phyloP scores from a whole-genome alignment of 1,139 yeast species.

The Meyerozyma guilliermondii region DNA sequence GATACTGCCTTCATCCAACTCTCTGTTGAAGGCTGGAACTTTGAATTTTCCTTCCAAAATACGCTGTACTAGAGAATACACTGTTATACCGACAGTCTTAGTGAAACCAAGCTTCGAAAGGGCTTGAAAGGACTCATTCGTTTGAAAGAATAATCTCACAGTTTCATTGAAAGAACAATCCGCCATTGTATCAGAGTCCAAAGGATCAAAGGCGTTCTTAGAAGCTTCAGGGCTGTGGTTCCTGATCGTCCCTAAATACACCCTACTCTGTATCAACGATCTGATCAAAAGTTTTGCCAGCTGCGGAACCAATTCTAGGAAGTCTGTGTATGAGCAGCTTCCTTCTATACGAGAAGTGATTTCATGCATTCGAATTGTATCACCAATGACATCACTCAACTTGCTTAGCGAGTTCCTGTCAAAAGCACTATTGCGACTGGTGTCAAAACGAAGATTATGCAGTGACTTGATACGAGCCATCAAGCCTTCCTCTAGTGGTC shows the following conservation, averaged over 20 bases:
- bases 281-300: conserved; percentile 32
- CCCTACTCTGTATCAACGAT: conserved; percentile 32
- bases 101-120: conserved; percentile 26
- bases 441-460: neutral
- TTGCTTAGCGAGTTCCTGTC: neutral
- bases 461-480: neutral
- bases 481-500: neutral
- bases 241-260: conserved; percentile 7
- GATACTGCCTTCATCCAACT: neutral
- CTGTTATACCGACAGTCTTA: conserved; percentile 21
- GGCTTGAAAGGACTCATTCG: conserved; percentile 38
- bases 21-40: neutral
- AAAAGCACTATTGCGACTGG: neutral
- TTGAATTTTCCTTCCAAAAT: neutral
- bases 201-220: conserved; percentile 19
- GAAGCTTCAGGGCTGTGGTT: conserved; percentile 10
- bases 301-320: conserved; percentile 29
- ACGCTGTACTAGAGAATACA: conserved; percentile 16
- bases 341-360: conserved; percentile 46
- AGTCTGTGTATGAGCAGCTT: conserved; percentile 23
- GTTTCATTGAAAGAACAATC: conserved; percentile 36
- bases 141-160: conserved; percentile 36
- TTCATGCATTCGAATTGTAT: conserved; percentile 55
- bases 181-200: conserved; percentile 20
- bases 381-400: conserved; percentile 33